Base-by-base conservation (phyloP, 495 filamentous ascomycete genomes). In the Penicillium desertorum region DNA sequence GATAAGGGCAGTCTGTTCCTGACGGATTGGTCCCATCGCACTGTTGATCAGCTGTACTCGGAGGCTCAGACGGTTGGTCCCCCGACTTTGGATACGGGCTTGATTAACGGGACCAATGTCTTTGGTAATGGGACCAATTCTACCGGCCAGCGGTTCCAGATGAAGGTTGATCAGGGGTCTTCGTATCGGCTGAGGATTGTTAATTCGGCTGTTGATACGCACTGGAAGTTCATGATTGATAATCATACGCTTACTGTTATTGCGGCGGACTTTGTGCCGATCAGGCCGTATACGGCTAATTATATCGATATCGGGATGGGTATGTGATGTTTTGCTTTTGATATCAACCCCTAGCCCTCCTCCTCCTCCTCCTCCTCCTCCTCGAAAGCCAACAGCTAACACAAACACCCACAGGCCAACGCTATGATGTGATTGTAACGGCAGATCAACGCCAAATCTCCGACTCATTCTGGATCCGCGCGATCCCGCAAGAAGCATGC, bases 341-440 rank as follows among this genome's bases (percentile, higher is more conserved):
- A 74, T 62, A 23, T 59, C 61, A 2, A 66, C 1, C 44, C 22
- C 22, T 27, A n/a, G n/a, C n/a, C n/a, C 43, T 29, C 16, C 34
- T 16, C 22, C 22, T 22, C 22, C 22, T 22, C 22, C 22, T 22
- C 22, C 1, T 22, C 22, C 4, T 25, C 23, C 4, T 25, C 23
- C 4, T 25, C 23, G 23, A 25, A 25, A 25, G 23, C 23, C 23
- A 50, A 37, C n/a, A 52, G 29, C 46, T 42, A 41, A 41, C 42
- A 34, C 16, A 16, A 23, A n/a, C n/a, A 7, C 30, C 4, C 19
- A 19, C 52, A 77, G 78, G 83, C 14, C 86, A 91, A 71, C 80
- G 88, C 32, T 87, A 87, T 68, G 82, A 90, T 60, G 75, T 91
- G 11, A 82, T 88, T 56, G 80, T 91, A 45, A 80, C 81, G 44